phyloP scores from a whole-genome alignment of 257 asterid genomes.

The Pogostemon cablin region DNA sequence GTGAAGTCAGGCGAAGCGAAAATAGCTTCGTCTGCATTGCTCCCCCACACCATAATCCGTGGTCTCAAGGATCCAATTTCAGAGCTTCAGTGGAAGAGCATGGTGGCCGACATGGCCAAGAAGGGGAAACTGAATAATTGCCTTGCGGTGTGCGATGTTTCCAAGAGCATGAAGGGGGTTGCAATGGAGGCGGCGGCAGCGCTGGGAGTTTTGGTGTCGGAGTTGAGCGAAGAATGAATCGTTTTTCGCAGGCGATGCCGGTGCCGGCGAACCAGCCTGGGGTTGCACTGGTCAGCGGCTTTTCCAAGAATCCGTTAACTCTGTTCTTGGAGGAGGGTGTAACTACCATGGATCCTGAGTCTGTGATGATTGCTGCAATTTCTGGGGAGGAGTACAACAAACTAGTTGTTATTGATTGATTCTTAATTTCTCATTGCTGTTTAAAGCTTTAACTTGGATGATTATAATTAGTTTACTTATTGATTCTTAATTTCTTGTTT shows the following conservation, averaged over 20 bases:
- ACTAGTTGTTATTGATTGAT: conserved; percentile 4
- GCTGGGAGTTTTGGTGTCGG: conserved; percentile 51
- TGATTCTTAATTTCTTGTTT: no score
- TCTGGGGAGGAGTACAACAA: conserved; percentile 46
- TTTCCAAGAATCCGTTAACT: conserved; percentile 52
- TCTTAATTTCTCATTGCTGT: no score
- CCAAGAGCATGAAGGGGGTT: conserved; percentile 41
- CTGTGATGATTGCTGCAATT: conserved; percentile 51
- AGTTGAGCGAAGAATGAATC: conserved; percentile 34
- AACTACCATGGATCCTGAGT: conserved; percentile 32
- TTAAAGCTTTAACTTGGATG: no score
- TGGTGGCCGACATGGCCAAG: conserved; percentile 39
- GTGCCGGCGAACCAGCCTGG: conserved; percentile 41
- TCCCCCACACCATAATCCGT: conserved; percentile 47
- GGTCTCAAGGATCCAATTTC: conserved; percentile 31
- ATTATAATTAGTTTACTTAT: no score
- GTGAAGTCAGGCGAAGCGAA: conserved; percentile 44
- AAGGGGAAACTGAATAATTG: conserved; percentile 45
- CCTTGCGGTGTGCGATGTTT: conserved; percentile 47
- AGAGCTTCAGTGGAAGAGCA: conserved; percentile 61
- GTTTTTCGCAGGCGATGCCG: not conserved
- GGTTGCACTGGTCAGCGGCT: conserved; percentile 55
- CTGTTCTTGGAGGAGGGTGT: conserved; percentile 40
- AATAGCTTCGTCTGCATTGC: conserved; percentile 53
- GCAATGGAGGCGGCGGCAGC: conserved; percentile 53